Evolutionary conservation across 2,329 filamentous ascomycete genomes (phyloP).

Genomic region (Phialocephala sp.): DNA sequence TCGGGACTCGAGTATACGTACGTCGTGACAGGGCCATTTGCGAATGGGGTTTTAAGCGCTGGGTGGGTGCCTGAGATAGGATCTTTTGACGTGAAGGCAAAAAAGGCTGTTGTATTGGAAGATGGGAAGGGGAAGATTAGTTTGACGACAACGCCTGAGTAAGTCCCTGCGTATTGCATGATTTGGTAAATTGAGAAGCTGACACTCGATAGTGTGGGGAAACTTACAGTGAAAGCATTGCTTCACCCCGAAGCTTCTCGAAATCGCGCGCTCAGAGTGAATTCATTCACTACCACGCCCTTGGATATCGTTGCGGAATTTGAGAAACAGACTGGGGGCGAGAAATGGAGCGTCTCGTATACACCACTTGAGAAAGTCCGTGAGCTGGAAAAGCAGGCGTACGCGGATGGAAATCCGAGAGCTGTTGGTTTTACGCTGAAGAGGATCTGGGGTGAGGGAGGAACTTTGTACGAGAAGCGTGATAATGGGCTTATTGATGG

Average conservation of each 20-base stretch:
- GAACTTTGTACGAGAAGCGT: conserved; percentile 71
- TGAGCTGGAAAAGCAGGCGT: conserved; percentile 62
- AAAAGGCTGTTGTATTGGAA: conserved; percentile 65
- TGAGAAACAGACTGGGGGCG: conserved; percentile 41
- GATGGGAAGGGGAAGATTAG: conserved; percentile 66
- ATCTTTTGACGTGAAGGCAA: conserved; percentile 62
- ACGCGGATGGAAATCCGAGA: conserved; percentile 55
- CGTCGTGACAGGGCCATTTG: conserved; percentile 73
- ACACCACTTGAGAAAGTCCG: conserved; percentile 49
- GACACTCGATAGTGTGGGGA: conserved; percentile 52
- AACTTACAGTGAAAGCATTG: conserved; percentile 45
- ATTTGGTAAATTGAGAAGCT: not conserved
- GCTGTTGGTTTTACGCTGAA: not conserved
- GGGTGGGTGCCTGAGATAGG: conserved; percentile 49
- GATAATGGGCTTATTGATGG: conserved; percentile 67
- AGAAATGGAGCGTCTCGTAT: conserved; percentile 44
- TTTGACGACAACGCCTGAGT: conserved; percentile 76
- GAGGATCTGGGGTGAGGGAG: conserved; percentile 75
- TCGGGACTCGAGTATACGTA: conserved; percentile 64
- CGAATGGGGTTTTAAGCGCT: conserved; percentile 61
- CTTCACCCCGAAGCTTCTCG: conserved; percentile 44
- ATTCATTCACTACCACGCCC: conserved; percentile 46
- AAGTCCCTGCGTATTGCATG: conserved; percentile 42
- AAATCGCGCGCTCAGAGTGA: conserved; percentile 44
- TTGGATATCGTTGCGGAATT: conserved; percentile 45